phyloP scores from a whole-genome alignment of 305 asterid species.

The Lippia alba region DNA sequence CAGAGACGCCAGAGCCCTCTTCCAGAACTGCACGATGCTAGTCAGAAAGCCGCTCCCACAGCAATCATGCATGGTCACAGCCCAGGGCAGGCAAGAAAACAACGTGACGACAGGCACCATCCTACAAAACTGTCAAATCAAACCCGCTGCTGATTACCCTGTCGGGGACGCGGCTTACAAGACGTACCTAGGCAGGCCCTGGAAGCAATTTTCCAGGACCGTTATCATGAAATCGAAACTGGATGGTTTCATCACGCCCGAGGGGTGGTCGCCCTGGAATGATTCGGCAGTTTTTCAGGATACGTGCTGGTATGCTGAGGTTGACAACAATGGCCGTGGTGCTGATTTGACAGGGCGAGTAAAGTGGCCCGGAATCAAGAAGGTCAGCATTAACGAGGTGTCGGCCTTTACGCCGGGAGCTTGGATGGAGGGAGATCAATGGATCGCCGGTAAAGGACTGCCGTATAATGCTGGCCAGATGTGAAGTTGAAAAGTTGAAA shows the following conservation, averaged over 20 bases:
- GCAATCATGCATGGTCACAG: constrained; percentile 55
- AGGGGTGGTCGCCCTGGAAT: constrained; percentile 62
- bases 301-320: constrained; percentile 57
- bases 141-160: constrained; percentile 38
- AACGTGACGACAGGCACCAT: constrained; percentile 49
- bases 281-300: constrained; percentile 26
- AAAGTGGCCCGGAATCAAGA: constrained; percentile 45
- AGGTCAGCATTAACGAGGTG: constrained; percentile 37
- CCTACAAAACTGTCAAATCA: constrained; percentile 47
- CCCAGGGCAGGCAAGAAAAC: constrained; percentile 43
- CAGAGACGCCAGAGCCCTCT: constrained; percentile 51
- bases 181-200: constrained; percentile 57
- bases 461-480: constrained; percentile 46
- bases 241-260: constrained; percentile 42
- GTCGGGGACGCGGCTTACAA: constrained; percentile 17
- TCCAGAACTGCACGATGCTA: constrained; percentile 49
- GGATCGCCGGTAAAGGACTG: constrained; percentile 42
- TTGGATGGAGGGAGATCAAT: constrained; percentile 36
- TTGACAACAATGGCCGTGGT: constrained; percentile 51
- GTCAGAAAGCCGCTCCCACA: constrained; percentile 45
- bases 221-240: constrained; percentile 47
- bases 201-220: constrained; percentile 54
- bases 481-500: background rate
- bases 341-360: constrained; percentile 39
- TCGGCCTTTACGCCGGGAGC: constrained; percentile 36